phyloP scores from a whole-genome alignment of 2,329 filamentous ascomycete species.

The Parascedosporium putredinis region DNA sequence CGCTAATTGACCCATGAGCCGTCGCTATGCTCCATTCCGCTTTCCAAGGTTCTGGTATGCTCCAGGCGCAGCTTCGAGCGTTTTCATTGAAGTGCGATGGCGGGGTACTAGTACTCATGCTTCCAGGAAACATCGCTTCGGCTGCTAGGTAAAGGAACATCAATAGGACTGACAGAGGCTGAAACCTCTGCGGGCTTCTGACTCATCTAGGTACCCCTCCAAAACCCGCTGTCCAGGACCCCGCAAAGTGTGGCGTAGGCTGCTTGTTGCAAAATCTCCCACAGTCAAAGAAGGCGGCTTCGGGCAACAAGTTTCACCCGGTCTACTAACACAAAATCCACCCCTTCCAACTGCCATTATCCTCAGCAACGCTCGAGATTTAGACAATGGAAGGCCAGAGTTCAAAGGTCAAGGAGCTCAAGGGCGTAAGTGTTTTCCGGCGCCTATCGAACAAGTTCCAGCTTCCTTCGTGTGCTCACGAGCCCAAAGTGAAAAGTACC shows the following conservation, averaged over 20 bases:
- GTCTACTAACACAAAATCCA: constrained; percentile 5
- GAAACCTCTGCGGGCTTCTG: no score
- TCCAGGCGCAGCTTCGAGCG: no score
- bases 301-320: not conserved
- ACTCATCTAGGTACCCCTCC: constrained; percentile 1
- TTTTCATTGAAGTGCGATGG: no score
- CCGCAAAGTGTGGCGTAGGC: constrained; percentile 6
- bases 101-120: not conserved
- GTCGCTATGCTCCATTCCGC: no score
- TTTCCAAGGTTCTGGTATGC: no score
- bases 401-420: constrained; percentile 52
- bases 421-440: constrained; percentile 37
- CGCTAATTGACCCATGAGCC: no score
- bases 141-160: no score
- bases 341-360: constrained; percentile 3
- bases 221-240: not conserved
- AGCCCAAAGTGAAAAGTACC: not conserved
- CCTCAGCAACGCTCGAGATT: not conserved
- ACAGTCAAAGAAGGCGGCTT: not conserved
- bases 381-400: constrained; percentile 18
- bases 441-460: not conserved
- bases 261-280: not conserved
- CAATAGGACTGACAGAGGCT: no score
- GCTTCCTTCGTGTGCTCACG: constrained; percentile 10
- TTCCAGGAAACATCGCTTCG: not conserved